Evolutionary conservation across 345 rosid genomes (phyloP).

Genomic region (Melastoma malabathricum): DNA sequence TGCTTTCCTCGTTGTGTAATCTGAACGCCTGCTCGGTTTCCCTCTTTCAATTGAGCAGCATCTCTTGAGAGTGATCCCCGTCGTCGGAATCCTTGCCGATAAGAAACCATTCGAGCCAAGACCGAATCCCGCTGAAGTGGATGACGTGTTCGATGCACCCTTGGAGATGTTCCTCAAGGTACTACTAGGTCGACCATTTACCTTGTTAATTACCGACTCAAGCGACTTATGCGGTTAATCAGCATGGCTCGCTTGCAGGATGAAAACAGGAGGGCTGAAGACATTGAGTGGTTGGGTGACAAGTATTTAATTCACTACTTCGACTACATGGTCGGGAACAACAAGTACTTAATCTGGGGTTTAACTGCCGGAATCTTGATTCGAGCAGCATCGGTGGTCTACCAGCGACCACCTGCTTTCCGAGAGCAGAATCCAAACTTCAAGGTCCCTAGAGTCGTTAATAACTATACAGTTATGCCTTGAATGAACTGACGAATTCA

Average conservation of each 20-base stretch:
- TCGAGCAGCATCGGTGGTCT: constrained; percentile 39
- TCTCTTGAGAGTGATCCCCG: constrained; percentile 78
- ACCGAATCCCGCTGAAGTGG: constrained; percentile 82
- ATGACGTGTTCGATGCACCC: constrained; percentile 81
- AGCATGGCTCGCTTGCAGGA: constrained; percentile 15
- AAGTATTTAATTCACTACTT: constrained; percentile 38
- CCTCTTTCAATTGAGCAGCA: constrained; percentile 34
- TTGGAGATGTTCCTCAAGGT: constrained; percentile 89
- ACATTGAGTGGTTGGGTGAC: constrained; percentile 34
- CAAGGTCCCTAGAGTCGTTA: constrained; percentile 11
- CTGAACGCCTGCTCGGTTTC: neutral
- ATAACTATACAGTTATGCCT: constrained; percentile 3
- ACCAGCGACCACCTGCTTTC: constrained; percentile 35
- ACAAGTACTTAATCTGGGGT: constrained; percentile 42
- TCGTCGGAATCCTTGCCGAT: constrained; percentile 58
- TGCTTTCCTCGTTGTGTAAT: neutral
- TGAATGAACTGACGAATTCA: neutral
- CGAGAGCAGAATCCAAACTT: constrained; percentile 33
- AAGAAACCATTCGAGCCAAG: constrained; percentile 38
- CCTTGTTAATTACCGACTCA: no score
- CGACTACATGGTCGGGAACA: constrained; percentile 21
- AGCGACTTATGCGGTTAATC: no score
- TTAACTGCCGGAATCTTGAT: constrained; percentile 51
- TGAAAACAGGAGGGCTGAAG: constrained; percentile 36
- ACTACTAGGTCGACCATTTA: neutral